Percentiles rank a stretch among this genome's conserved stretches.
phyloP scores from a whole-genome alignment of 306 rosid species.

The Quercus mongolica region DNA sequence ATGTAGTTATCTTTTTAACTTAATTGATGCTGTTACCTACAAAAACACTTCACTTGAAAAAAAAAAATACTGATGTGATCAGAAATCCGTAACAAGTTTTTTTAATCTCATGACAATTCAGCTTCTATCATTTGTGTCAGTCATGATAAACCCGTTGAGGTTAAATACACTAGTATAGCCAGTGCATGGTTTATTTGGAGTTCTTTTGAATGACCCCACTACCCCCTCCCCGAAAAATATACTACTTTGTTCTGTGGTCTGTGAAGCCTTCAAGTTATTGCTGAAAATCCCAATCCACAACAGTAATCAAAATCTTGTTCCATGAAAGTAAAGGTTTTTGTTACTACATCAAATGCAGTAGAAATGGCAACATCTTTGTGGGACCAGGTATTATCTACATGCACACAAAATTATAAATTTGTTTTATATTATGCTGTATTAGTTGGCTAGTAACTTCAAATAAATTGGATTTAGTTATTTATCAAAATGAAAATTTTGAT shows the following conservation, averaged over 20 bases:
- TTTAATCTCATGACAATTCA: no score
- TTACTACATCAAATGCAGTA: constrained; percentile 26
- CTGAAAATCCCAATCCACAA: constrained; percentile 49
- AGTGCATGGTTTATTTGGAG: no score
- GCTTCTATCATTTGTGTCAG: neutral
- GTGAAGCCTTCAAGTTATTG: constrained; percentile 55
- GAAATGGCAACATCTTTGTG: constrained; percentile 44
- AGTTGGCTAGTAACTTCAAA: no score
- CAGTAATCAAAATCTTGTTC: constrained; percentile 2
- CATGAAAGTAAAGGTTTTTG: constrained; percentile 43
- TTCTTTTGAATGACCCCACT: no score
- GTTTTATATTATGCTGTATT: no score
- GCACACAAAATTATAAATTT: neutral
- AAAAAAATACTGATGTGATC: no score
- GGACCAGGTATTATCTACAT: constrained; percentile 57
- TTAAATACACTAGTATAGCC: neutral
- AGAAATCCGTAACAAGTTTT: no score
- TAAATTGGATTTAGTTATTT: neutral
- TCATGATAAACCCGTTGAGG: neutral
- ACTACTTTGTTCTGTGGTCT: constrained; percentile 36
- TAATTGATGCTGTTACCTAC: constrained; percentile 36
- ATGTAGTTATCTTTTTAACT: constrained; percentile 83
- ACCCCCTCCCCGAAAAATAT: neutral
- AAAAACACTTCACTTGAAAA: no score
- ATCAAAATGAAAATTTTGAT: no score